These are phyloP conservation scores for Glycine soja DNA, from an alignment of 306 rosid species.

Conservation along the genomic window DNA sequence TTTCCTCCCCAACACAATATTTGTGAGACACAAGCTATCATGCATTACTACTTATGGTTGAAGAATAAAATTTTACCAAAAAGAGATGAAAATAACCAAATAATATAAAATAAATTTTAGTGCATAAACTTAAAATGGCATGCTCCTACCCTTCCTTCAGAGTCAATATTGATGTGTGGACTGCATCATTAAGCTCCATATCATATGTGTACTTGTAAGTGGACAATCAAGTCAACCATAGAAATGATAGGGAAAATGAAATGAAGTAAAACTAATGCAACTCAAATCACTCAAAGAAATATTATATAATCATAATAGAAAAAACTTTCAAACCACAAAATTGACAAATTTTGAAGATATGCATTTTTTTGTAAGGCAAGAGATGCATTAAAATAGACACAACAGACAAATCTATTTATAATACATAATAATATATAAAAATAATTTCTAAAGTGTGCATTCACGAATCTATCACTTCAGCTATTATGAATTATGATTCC, in stretches of 20 bases:
- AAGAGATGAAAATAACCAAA: not conserved
- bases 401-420: no score
- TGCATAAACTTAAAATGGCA: constrained; percentile 37
- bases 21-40: constrained; percentile 8
- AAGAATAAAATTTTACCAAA: constrained; percentile 12
- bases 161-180: constrained; percentile 94
- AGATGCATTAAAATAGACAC: constrained; percentile 3
- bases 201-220: constrained; percentile 81
- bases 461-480: no score
- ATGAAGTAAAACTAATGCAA: not conserved
- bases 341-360: not conserved
- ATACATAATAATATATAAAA: no score
- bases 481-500: no score
- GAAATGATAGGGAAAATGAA: not conserved
- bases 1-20: constrained; percentile 29
- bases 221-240: constrained; percentile 36
- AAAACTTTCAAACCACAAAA: not conserved
- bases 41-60: not conserved
- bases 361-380: not conserved
- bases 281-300: not conserved
- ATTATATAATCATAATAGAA: not conserved
- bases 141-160: constrained; percentile 90
- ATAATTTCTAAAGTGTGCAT: no score
- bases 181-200: constrained; percentile 98
- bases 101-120: not conserved